These are phyloP conservation scores for Apophysomyces ossiformis DNA, from an alignment of 371 early-diverging fungal species.

Conservation along the genomic window DNA sequence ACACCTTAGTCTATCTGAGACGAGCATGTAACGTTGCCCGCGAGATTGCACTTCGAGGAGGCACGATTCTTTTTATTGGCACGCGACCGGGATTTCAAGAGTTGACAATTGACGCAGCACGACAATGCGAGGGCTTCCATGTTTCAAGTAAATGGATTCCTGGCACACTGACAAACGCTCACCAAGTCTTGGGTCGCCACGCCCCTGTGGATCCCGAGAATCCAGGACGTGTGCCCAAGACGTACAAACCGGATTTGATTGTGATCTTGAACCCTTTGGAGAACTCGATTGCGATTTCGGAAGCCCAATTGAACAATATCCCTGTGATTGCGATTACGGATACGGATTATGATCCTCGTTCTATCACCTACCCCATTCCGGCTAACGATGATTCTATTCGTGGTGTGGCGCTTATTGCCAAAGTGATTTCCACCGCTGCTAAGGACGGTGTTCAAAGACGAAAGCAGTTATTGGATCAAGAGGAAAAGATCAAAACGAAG, in stretches of 20 bases:
- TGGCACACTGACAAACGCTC: conserved; percentile 90
- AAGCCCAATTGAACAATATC: conserved; percentile 80
- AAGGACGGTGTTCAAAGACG: conserved; percentile 65
- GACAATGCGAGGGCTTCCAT: conserved; percentile 78
- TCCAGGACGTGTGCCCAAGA: conserved; percentile 54
- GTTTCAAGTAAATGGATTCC: conserved; percentile 85
- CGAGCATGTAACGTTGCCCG: conserved; percentile 80
- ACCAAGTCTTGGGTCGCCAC: conserved; percentile 73
- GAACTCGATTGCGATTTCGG: conserved; percentile 80
- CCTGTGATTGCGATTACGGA: conserved; percentile 94
- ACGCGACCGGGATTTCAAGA: conserved; percentile 72
- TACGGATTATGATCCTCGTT: conserved; percentile 90
- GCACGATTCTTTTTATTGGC: conserved; percentile 90
- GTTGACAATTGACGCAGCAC: conserved; percentile 83
- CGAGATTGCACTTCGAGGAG: conserved; percentile 79
- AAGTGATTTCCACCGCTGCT: conserved; percentile 80
- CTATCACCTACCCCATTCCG: conserved; percentile 95
- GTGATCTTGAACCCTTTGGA: conserved; percentile 86
- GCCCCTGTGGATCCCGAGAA: conserved; percentile 61
- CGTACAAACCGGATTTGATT: conserved; percentile 88
- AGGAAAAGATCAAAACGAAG: conserved; percentile 26
- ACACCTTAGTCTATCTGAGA: conserved; percentile 87
- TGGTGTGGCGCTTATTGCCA: conserved; percentile 85
- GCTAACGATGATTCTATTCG: conserved; percentile 93
- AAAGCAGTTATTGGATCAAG: conserved; percentile 44